These are phyloP conservation scores for Lotus japonicus DNA, from an alignment of 306 rosid species.

Conservation along the genomic window DNA sequence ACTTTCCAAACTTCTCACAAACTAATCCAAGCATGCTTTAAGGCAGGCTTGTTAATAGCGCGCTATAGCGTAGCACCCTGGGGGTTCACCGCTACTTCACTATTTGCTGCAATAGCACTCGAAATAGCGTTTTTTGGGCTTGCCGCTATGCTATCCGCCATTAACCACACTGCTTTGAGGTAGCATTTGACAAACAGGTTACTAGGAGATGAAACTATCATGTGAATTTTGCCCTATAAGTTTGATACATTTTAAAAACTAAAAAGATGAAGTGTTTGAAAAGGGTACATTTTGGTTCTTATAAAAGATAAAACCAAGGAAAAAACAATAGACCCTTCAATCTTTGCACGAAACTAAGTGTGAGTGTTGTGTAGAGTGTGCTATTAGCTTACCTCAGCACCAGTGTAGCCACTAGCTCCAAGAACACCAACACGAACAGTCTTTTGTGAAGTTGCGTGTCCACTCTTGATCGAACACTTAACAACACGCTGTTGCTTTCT, in stretches of 20 bases:
- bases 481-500: slow-evolving; percentile 36
- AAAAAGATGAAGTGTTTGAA: not conserved
- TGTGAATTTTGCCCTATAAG: not conserved
- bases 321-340: too few relatives aligned
- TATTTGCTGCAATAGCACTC: too few relatives aligned
- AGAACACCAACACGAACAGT: slow-evolving; percentile 82
- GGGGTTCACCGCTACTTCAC: too few relatives aligned
- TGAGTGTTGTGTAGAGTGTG: not conserved
- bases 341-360: too few relatives aligned
- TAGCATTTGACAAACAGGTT: not conserved
- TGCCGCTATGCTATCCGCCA: too few relatives aligned
- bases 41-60: too few relatives aligned
- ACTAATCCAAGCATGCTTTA: not conserved
- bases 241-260: not conserved
- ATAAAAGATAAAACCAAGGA: not conserved
- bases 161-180: not conserved
- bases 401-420: slow-evolving; percentile 99
- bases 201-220: not conserved
- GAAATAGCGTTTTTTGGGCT: too few relatives aligned
- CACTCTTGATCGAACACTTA: slow-evolving; percentile 47
- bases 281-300: not conserved
- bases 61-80: too few relatives aligned
- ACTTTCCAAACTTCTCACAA: not conserved
- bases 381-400: slow-evolving; percentile 70
- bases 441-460: slow-evolving; percentile 35